phyloP scores from a whole-genome alignment of 2,329 filamentous ascomycete genomes.

The Fusarium sp. region DNA sequence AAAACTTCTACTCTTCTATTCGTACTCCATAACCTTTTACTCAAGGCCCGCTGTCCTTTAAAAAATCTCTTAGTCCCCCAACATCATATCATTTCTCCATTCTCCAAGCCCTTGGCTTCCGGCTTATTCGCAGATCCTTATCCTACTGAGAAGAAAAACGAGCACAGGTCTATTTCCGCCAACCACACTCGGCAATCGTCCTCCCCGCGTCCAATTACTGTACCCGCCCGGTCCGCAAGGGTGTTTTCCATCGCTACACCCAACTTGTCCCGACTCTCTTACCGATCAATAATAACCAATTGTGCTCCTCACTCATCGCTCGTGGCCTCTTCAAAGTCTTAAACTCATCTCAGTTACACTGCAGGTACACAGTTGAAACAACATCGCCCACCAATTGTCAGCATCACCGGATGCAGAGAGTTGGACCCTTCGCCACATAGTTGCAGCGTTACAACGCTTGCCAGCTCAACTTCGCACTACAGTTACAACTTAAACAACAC shows the following conservation, averaged over 20 bases:
- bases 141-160: constrained; percentile 28
- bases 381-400: constrained; percentile 20
- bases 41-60: constrained; percentile 25
- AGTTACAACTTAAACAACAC: constrained; percentile 30
- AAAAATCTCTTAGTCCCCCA: constrained; percentile 1
- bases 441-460: constrained; percentile 35
- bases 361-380: constrained; percentile 29
- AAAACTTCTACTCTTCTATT: constrained; percentile 5
- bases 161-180: constrained; percentile 29
- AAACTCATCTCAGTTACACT: constrained; percentile 10
- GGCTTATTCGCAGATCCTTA: constrained; percentile 39
- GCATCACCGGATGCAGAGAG: constrained; percentile 24
- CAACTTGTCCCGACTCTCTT: constrained; percentile 36
- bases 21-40: not conserved
- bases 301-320: constrained; percentile 38
- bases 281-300: constrained; percentile 41
- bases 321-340: constrained; percentile 39
- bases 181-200: constrained; percentile 44
- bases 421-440: constrained; percentile 22
- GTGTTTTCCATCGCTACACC: constrained; percentile 24
- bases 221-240: constrained; percentile 38
- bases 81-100: constrained; percentile 23
- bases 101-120: constrained; percentile 31
- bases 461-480: constrained; percentile 11
- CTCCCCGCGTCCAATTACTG: constrained; percentile 41